Evolutionary conservation across 306 rosid genomes (phyloP).

Genomic region (Prosopis cineraria): DNA sequence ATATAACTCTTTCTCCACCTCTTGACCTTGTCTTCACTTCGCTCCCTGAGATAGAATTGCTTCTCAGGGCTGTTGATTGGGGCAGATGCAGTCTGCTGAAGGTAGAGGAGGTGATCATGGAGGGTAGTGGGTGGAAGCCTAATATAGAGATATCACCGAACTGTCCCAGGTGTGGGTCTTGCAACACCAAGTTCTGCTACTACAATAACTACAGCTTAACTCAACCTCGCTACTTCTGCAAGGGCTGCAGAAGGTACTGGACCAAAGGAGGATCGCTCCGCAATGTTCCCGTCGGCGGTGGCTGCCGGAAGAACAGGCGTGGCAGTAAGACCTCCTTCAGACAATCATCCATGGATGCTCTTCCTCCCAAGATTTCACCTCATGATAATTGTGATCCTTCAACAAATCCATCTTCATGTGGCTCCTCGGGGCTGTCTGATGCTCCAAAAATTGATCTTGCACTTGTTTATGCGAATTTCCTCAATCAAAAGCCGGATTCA

Average conservation of each 20-base stretch:
- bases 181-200: slow-evolving; percentile 82
- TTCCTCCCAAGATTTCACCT: not conserved
- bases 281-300: slow-evolving; percentile 76
- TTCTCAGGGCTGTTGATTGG: not conserved
- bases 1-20: slow-evolving; percentile 23
- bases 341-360: slow-evolving; percentile 40
- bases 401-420: slow-evolving; percentile 29
- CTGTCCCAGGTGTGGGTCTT: slow-evolving; percentile 80
- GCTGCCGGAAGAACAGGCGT: slow-evolving; percentile 53
- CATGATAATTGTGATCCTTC: not conserved
- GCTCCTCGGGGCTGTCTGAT: slow-evolving; percentile 40
- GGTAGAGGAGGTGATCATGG: slow-evolving; percentile 47
- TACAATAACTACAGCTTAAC: slow-evolving; percentile 87
- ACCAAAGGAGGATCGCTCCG: slow-evolving; percentile 87
- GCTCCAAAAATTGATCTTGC: slow-evolving; percentile 78
- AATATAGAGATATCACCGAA: slow-evolving; percentile 64
- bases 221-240: slow-evolving; percentile 85
- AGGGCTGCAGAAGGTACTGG: slow-evolving; percentile 81
- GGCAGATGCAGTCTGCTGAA: slow-evolving; percentile 29
- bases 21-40: slow-evolving; percentile 29
- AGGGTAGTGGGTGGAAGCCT: slow-evolving; percentile 67
- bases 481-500: slow-evolving; percentile 57
- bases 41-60: not conserved
- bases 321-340: slow-evolving; percentile 32
- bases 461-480: slow-evolving; percentile 72